Conservation (phyloP, 2,329 filamentous ascomycete species). For the Xylariaceae sp. region DNA sequence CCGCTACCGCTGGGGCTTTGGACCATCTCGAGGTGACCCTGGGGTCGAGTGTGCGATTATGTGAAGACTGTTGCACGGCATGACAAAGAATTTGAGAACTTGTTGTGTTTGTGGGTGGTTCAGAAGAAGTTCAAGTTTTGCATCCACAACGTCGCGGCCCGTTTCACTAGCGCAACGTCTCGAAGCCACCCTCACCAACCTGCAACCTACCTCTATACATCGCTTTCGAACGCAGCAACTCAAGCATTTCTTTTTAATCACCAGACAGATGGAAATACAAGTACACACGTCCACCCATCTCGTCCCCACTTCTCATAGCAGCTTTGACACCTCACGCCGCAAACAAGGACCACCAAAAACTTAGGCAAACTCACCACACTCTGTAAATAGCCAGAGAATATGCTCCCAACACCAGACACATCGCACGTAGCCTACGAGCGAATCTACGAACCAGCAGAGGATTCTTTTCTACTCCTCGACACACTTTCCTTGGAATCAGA, state of each 20-base stretch:
- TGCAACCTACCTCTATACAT: no score
- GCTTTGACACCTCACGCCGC: not conserved
- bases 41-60: conserved; percentile 42
- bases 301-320: conserved; percentile 12
- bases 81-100: no score
- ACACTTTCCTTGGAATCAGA: conserved; percentile 75
- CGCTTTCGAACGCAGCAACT: no score
- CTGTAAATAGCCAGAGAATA: conserved; percentile 34
- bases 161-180: no score
- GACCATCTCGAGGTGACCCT: conserved; percentile 38
- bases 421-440: conserved; percentile 85
- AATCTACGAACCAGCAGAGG: conserved; percentile 93
- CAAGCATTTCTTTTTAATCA: no score
- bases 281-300: not conserved
- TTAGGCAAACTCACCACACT: not conserved
- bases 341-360: conserved; percentile 4
- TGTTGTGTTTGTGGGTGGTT: no score
- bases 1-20: conserved; percentile 48
- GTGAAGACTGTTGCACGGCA: conserved; percentile 25
- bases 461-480: conserved; percentile 91
- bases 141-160: no score
- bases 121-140: not conserved
- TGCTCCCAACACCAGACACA: conserved; percentile 93
- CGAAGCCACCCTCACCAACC: no score
- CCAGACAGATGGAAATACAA: no score